Percentiles rank a stretch among this genome's conserved stretches.
Evolutionary conservation across 805 yeast genomes (phyloP).

Genomic region (Yamadazyma ubonensis): DNA sequence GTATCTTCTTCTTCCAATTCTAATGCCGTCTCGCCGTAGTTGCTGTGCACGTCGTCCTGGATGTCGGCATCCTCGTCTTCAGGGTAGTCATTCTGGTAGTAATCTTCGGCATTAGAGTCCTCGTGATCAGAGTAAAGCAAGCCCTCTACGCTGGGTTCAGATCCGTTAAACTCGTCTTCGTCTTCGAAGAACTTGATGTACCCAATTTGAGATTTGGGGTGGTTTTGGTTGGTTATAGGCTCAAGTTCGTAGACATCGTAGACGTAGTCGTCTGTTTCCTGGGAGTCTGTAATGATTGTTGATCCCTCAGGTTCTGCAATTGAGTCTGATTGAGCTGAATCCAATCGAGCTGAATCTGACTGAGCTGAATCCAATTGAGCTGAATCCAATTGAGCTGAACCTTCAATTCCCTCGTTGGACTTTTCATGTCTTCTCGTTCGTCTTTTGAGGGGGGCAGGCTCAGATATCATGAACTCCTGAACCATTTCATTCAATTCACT

Average conservation of each 20-base stretch:
- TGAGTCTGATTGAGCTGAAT: no score
- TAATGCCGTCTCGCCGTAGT: slow-evolving; percentile 18
- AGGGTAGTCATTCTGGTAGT: slow-evolving; percentile 90
- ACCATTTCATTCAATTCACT: slow-evolving; percentile 76
- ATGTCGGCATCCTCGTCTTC: slow-evolving; percentile 76
- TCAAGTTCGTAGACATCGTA: slow-evolving; percentile 72
- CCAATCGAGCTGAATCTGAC: no score
- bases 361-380: no score
- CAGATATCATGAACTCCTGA: slow-evolving; percentile 48
- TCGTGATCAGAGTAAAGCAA: slow-evolving; percentile 61
- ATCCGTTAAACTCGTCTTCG: slow-evolving; percentile 35
- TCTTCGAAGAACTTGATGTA: slow-evolving; percentile 57
- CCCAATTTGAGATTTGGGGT: slow-evolving; percentile 50
- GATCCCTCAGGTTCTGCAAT: no score
- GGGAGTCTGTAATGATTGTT: no score
- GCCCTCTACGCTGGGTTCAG: slow-evolving; percentile 39
- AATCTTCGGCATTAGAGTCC: slow-evolving; percentile 89
- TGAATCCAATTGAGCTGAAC: no score
- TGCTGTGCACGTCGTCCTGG: slow-evolving; percentile 16
- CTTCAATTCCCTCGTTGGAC: no score
- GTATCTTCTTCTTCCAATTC: slow-evolving; percentile 27
- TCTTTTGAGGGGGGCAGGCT: no score
- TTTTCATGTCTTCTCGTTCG: no score
- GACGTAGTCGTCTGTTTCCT: slow-evolving; percentile 87
- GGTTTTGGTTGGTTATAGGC: slow-evolving; percentile 47